Evolutionary conservation across 2,329 filamentous ascomycete genomes (phyloP).

Genomic region (Ophiobolus disseminans): DNA sequence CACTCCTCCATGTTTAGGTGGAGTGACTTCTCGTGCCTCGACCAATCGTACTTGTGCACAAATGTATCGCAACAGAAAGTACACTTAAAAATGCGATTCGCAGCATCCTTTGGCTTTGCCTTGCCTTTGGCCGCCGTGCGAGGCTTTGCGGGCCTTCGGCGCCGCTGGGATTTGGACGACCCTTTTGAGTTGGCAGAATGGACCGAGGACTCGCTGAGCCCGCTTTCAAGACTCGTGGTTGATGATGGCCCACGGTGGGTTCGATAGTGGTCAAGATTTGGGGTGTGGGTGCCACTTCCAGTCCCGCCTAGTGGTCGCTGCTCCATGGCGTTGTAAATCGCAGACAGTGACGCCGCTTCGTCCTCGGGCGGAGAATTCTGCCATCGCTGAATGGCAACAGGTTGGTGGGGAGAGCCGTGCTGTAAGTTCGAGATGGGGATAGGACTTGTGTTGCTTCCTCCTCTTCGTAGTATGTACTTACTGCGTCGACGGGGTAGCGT

Average conservation of each 20-base stretch:
- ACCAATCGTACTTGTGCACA: conserved; percentile 40
- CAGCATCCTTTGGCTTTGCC: conserved; percentile 12
- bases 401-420: conserved; percentile 12
- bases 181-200: conserved; percentile 55
- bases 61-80: conserved; percentile 41
- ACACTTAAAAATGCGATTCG: conserved; percentile 33
- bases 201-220: conserved; percentile 55
- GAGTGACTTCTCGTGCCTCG: conserved; percentile 36
- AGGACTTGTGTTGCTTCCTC: conserved; percentile 10
- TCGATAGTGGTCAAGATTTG: conserved; percentile 31
- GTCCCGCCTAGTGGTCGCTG: conserved; percentile 11
- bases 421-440: conserved; percentile 14
- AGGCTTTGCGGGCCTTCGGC: conserved; percentile 11
- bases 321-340: conserved; percentile 66
- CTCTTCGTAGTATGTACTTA: conserved; percentile 21
- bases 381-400: conserved; percentile 67
- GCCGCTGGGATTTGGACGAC: conserved; percentile 51
- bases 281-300: conserved; percentile 29
- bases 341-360: conserved; percentile 67
- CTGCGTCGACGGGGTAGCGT: conserved; percentile 25
- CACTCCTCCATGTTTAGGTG: conserved; percentile 38
- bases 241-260: conserved; percentile 53
- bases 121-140: conserved; percentile 11
- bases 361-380: conserved; percentile 70
- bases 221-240: conserved; percentile 51